Evolutionary conservation across 306 rosid genomes (phyloP), one percentile per base, ranked within the genome.

Genomic region (Echinosophora koreensis): DNA sequence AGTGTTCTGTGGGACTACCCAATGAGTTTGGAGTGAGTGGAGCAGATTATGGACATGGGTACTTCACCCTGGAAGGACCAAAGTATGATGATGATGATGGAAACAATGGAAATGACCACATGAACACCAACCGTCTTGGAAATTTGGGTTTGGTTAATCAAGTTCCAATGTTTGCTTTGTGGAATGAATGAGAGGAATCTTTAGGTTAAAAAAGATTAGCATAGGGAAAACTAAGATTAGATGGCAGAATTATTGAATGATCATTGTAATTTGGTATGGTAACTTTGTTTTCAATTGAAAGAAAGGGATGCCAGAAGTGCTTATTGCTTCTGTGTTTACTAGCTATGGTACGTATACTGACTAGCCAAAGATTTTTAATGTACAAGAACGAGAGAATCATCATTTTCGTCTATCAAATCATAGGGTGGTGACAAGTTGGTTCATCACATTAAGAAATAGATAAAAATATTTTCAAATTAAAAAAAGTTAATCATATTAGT

Each of bases 111-210:
- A 69, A 67, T 66, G 93, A 89, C 13, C 79, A 81, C 47, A 59
- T 76, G 84, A 66, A 73, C 50, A 71, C 22, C 59, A 73, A 52
- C 77, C 73, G 90, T 80, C 52, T 85, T 50, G 93, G 89, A 34
- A 87, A 54, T 77, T 76, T 85, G 67, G 92, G 86, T 34, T 64
- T 92, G 84, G 96, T 79, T 86, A 93, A 88, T 83, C 92, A 85
- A 73, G 92, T 81, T 70, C 92, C 97, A 0, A 77, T 89, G 90
- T 95, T 95, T 87, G 96, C 97, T 38, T 72, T 95, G 71, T 92
- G 97, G 97, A 91, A 88, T 68, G 96, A 89, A 62, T 87, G 81
- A 77, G 6, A 17, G 35, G 62, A 16, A 15, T 10, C 17, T 41
- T 17, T 22, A 63, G 44, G 32, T 49, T 41, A 11, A 2, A 18